phyloP scores from a whole-genome alignment of 2,329 filamentous ascomycete species.

The Colletotrichum orbiculare region DNA sequence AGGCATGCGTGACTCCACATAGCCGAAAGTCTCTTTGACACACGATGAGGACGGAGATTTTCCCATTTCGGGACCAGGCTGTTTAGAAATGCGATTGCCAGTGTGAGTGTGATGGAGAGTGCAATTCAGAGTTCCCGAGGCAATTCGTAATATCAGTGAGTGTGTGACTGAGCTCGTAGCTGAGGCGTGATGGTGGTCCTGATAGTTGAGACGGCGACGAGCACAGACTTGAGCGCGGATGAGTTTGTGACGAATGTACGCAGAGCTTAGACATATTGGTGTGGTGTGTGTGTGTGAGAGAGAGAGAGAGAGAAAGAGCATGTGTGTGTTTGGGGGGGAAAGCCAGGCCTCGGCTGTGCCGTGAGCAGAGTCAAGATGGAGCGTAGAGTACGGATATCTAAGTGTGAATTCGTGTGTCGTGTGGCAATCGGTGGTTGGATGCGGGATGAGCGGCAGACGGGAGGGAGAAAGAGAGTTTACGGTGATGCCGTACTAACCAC shows the following conservation, averaged over 20 bases:
- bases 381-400: background rate
- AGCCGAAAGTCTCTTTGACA: conserved; percentile 35
- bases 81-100: conserved; percentile 27
- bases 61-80: conserved; percentile 30
- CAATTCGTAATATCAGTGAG: background rate
- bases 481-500: background rate
- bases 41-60: conserved; percentile 31
- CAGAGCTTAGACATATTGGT: background rate
- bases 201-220: conserved; percentile 28
- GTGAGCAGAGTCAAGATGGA: conserved; percentile 13
- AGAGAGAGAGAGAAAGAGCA: background rate
- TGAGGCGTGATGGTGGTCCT: conserved; percentile 7
- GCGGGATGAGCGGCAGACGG: no score
- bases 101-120: background rate
- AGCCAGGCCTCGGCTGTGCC: conserved; percentile 17
- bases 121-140: conserved; percentile 17
- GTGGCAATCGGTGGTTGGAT: no score
- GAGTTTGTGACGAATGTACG: background rate
- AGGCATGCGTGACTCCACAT: conserved; percentile 32
- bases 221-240: conserved; percentile 17
- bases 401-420: no score
- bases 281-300: background rate
- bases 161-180: background rate
- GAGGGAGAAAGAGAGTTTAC: background rate
- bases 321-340: conserved; percentile 5